phyloP scores from a whole-genome alignment of 805 yeast genomes.

The Myxozyma monticola region DNA sequence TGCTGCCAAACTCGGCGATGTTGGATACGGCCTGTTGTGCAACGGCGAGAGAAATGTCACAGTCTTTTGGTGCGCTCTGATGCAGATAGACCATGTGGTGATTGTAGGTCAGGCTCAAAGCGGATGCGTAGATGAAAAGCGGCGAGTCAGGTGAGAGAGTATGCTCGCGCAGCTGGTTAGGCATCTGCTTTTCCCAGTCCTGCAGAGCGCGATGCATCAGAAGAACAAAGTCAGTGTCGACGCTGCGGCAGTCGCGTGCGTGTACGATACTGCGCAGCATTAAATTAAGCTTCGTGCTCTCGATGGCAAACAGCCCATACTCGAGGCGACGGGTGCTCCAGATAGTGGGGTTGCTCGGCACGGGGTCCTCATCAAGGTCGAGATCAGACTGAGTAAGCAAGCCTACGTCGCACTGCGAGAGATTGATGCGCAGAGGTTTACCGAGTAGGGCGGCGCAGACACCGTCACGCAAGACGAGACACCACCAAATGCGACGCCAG shows the following conservation, averaged over 20 bases:
- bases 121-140: conserved; percentile 1
- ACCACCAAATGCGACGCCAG: conserved; percentile 15
- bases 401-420: neutral
- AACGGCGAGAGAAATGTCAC: neutral
- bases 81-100: conserved; percentile 25
- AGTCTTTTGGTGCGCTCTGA: conserved; percentile 10
- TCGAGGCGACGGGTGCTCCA: neutral
- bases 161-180: neutral
- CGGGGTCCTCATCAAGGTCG: neutral
- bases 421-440: conserved; percentile 4
- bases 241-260: neutral
- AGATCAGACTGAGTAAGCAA: neutral
- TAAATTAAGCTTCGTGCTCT: conserved; percentile 1
- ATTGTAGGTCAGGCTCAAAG: conserved; percentile 18
- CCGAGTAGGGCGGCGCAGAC: conserved; percentile 5
- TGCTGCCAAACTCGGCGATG: conserved; percentile 17
- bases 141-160: neutral
- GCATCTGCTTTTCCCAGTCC: conserved; percentile 2
- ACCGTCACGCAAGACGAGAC: neutral
- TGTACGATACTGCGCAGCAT: conserved; percentile 1
- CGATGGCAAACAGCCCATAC: neutral
- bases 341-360: neutral
- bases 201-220: neutral
- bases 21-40: conserved; percentile 16
- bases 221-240: conserved; percentile 3